phyloP scores from a whole-genome alignment of 164 flowering plant species.

The Dillenia suffruticosa region DNA sequence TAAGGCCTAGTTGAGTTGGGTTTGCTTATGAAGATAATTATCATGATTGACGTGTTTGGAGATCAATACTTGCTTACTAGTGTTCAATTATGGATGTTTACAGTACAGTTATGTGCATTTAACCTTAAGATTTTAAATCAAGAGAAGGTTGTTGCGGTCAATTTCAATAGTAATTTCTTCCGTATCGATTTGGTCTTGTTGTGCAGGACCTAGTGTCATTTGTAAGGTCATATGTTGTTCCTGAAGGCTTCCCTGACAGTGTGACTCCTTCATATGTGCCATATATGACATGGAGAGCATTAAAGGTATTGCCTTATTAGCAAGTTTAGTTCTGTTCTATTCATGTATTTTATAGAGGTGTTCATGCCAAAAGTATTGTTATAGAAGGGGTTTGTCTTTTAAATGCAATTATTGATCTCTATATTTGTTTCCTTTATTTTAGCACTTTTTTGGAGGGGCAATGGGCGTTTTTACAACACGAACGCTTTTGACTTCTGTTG shows the following conservation, averaged over 20 bases:
- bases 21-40: not conserved
- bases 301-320: slow-evolving; percentile 55
- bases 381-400: too few relatives aligned
- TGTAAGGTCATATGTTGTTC: slow-evolving; percentile 90
- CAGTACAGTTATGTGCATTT: too few relatives aligned
- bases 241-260: slow-evolving; percentile 96
- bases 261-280: slow-evolving; percentile 92
- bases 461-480: slow-evolving; percentile 98
- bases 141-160: not conserved
- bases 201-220: slow-evolving; percentile 79
- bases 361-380: too few relatives aligned
- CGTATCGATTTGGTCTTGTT: slow-evolving; percentile 1
- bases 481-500: slow-evolving; percentile 82
- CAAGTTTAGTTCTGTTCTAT: too few relatives aligned
- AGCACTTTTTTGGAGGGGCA: slow-evolving; percentile 99
- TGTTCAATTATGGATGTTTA: not conserved
- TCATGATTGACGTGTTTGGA: not conserved
- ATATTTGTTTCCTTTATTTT: slow-evolving; percentile 10
- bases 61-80: not conserved
- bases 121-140: too few relatives aligned
- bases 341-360: too few relatives aligned
- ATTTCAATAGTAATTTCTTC: not conserved
- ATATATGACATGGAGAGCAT: slow-evolving; percentile 95
- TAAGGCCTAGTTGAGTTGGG: too few relatives aligned
- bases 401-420: not conserved